Evolutionary conservation across 192 early-diverging fungal genomes (phyloP).

Genomic region (Chytriomyces sp.): DNA sequence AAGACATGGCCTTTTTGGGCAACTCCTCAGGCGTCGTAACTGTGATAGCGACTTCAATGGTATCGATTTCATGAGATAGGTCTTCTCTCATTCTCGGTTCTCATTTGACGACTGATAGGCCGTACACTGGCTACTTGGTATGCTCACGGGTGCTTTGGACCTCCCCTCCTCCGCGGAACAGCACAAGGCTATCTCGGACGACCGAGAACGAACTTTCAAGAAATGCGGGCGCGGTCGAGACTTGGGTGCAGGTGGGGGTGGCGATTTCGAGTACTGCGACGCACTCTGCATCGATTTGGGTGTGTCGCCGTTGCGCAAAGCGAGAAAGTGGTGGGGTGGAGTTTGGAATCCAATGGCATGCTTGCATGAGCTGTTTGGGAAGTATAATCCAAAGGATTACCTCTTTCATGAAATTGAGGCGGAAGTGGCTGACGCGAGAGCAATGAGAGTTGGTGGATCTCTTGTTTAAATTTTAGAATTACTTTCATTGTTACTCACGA

Average conservation of each 20-base stretch:
- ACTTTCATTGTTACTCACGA: too few species aligned
- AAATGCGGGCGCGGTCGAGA: not conserved
- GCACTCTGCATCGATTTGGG: not conserved
- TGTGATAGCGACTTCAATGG: not conserved
- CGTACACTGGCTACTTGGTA: not conserved
- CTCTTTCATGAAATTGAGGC: conserved; percentile 9
- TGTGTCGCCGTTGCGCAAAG: not conserved
- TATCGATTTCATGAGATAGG: not conserved
- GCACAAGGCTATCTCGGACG: not conserved
- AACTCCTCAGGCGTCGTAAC: not conserved
- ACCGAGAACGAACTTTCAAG: not conserved
- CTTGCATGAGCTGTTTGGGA: not conserved
- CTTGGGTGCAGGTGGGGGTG: not conserved
- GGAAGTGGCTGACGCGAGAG: not conserved
- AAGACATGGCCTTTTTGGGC: conserved; percentile 11
- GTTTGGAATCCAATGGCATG: conserved; percentile 11
- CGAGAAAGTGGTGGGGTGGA: not conserved
- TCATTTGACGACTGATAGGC: not conserved
- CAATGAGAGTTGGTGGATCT: not conserved
- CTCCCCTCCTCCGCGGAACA: not conserved
- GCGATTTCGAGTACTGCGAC: not conserved
- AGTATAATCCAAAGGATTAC: conserved; percentile 7
- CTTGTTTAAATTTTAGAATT: too few species aligned
- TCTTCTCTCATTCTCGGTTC: not conserved
- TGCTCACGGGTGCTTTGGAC: not conserved